Base-by-base conservation (phyloP, 2,329 filamentous ascomycete species). In the Amauroascus niger region DNA sequence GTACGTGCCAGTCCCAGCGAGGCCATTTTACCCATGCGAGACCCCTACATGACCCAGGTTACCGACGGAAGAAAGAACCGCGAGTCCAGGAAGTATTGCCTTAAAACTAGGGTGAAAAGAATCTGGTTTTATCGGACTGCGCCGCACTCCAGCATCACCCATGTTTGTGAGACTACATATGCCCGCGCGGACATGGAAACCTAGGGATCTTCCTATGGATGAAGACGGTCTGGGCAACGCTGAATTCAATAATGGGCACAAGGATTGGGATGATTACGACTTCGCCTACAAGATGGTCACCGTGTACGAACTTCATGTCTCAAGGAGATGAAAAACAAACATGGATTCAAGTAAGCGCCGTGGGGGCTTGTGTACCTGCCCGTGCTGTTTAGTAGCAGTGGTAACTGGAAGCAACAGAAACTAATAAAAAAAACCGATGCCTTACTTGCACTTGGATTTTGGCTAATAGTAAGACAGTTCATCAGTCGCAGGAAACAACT, bases 331-430 rank as follows among this genome's bases (percentile, higher is more conserved):
- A 58, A 24, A 59, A 45, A 75, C 57, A 73, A 79, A 52, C 78
- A 78, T 59, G 74, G 79, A 50, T 75, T 81, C 69, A 77, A 80
- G 63, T 80, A 16, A 9, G 54, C 54, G 16, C 43, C 43, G 22
- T 28, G 43, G n/a, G 43, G 43, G 43, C 43, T 48, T 20, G 45
- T 48, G 14, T 48, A 48, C 13, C 22, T 54, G 40, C 45, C 39
- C 11, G 41, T 18, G 45, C 51, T 46, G n/a, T 51, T 54, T 8
- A 53, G 30, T 32, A 6, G 22, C 20, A 18, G 13, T 26, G 40
- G 53, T 39, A 24, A 49, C 40, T 57, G 55, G 52, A 24, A 50
- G 14, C 22, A 53, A 28, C 53, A 57, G 32, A 57, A 18, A 11
- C 33, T 35, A 11, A 11, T 35, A 43, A 35, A 11, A 3, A 11